Conservation (phyloP, 106 monocot genomes). For the Amphibolis antarctica region DNA sequence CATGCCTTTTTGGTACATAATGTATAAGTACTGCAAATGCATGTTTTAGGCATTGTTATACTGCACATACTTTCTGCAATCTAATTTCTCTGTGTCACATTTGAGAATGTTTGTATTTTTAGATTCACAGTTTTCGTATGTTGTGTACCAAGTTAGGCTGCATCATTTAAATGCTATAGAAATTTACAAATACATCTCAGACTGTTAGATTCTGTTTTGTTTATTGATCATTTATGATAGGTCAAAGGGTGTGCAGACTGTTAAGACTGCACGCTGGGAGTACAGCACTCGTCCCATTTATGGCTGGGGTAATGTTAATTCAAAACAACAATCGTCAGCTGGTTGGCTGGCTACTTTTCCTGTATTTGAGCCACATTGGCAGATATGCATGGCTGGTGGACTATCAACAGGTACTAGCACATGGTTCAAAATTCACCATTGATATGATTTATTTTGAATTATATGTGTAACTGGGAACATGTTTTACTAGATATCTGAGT, state of each 20-base stretch:
- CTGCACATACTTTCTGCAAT: no score
- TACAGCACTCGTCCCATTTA: constrained; percentile 87
- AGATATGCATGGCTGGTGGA: constrained; percentile 95
- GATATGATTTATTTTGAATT: background rate
- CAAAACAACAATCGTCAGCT: constrained; percentile 81
- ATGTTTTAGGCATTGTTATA: no score
- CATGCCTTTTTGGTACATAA: no score
- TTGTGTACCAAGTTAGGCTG: no score
- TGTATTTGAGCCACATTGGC: constrained; percentile 99
- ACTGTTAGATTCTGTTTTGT: background rate
- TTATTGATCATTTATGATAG: constrained; percentile 20
- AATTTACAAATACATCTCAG: background rate
- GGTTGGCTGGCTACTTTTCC: constrained; percentile 97
- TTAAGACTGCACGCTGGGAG: constrained; percentile 86
- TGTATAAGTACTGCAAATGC: no score
- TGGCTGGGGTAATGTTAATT: constrained; percentile 93
- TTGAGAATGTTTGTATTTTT: no score
- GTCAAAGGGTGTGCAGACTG: constrained; percentile 69
- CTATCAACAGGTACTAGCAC: constrained; percentile 64
- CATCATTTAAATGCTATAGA: no score
- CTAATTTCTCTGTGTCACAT: no score
- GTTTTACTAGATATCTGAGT: no score
- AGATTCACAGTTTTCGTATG: no score
- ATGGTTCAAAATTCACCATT: background rate
- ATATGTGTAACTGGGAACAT: no score